Base-by-base conservation (phyloP, 495 filamentous ascomycete species). In the Pseudotulostoma volvatum region DNA sequence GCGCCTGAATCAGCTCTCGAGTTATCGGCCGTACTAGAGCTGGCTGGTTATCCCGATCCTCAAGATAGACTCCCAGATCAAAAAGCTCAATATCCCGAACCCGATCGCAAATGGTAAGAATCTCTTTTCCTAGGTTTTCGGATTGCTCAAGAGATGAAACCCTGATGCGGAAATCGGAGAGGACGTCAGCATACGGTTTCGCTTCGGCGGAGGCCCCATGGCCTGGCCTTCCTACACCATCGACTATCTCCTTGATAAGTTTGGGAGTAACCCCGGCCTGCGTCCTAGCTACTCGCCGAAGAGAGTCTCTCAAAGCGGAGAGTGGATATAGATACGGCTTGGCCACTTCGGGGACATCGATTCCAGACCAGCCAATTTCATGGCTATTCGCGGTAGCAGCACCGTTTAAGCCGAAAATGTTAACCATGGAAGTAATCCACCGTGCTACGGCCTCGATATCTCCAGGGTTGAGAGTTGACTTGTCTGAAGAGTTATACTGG, bases 21-120 rank as follows among this genome's bases (percentile, higher is more conserved):
- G 76, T 78, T 9, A 92, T 68, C n/a, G 83, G 86, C 38, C 86
- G 84, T 44, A 95, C 73, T 1, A 95, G 63, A 11, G 88, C 84
- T 0, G 80, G 77, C 42, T 68, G 67, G 25, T 65, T 65, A 7
- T 80, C 73, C 11, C 83, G 76, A 50, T 96, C 88, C 49, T 95
- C 88, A 7, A 96, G 76, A 44, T 90, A 86, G 16, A 95, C 74
- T 14, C 76, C 83, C 0, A 87, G 61, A 34, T 83, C 69, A 37
- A 79, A 83, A 20, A 96, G 74, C 38, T 83, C 74, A 18, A 71
- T 59, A 48, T 95, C 79, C 18, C 88, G 80, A 34, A 96, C 69
- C 3, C 70, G 66, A 50, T 93, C 88, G 46, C 78, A 86, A 33
- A 93, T 70, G 0, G 66, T 44, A 4, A 86, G 66, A 9, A 87